Evolutionary conservation across 2,329 filamentous ascomycete genomes (phyloP).

Genomic region (Aspergillus arachidicola): DNA sequence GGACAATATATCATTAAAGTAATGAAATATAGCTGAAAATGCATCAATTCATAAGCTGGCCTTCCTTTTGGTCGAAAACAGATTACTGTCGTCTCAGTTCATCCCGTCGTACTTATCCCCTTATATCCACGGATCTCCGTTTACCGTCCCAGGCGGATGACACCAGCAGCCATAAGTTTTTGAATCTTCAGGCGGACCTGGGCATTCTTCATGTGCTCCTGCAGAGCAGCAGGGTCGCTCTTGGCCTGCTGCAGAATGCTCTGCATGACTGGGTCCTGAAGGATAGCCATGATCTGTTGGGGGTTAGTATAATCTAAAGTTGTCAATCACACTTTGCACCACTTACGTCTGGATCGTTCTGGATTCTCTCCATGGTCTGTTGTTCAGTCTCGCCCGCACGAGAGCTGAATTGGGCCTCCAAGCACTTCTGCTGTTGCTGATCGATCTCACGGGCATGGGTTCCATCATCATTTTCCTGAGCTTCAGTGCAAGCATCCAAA

Average conservation of each 20-base stretch:
- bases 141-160: constrained; percentile 74
- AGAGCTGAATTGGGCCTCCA: constrained; percentile 84
- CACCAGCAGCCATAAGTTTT: constrained; percentile 89
- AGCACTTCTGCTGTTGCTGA: constrained; percentile 88
- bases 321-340: not conserved
- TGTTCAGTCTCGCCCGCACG: constrained; percentile 95
- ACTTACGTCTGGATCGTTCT: constrained; percentile 84
- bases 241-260: constrained; percentile 96
- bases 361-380: constrained; percentile 87
- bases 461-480: constrained; percentile 73
- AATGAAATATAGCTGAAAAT: constrained; percentile 12
- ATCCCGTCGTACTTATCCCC: constrained; percentile 16
- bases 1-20: constrained; percentile 10
- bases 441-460: constrained; percentile 92
- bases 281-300: constrained; percentile 76
- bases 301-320: constrained; percentile 24
- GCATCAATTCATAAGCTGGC: constrained; percentile 13
- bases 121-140: constrained; percentile 2
- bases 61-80: not conserved
- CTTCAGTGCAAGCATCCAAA: constrained; percentile 84
- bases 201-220: constrained; percentile 97
- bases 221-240: constrained; percentile 84
- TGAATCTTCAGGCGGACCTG: constrained; percentile 85
- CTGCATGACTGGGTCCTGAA: constrained; percentile 97
- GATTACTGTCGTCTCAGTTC: constrained; percentile 7